Evolutionary conservation across 176 grass and related monocot genomes (phyloP), one percentile per base, ranked within the genome.

Genomic region (Rhynchospora pubera): DNA sequence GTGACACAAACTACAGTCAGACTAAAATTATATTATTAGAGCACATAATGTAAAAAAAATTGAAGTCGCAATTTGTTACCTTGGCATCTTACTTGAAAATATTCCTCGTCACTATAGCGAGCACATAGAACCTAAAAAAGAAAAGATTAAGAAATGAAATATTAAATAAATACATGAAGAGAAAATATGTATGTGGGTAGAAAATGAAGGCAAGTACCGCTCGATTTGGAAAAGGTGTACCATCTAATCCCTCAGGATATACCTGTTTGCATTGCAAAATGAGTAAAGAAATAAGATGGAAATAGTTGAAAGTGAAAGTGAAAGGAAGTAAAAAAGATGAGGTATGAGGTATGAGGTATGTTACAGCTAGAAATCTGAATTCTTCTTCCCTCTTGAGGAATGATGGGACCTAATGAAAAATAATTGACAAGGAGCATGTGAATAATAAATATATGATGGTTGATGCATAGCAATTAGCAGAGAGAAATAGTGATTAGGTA

Each of bases 311-410:
- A 80, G 62, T 44, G 81, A 79, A 84, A 51, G 23, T 28, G 26
- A 51, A 84, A 15, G 5, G 13, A 73, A 59, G 39, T 39, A 39
- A 39, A 47, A 26, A 56, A 63, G 5, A 83, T 28, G 1, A 28
- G 26, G n/a, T n/a, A n/a, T n/a, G n/a, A n/a, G n/a, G n/a, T n/a
- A n/a, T n/a, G n/a, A n/a, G n/a, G 28, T 2, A 66, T 87, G 90
- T 78, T 76, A 99, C 96, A 59, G 87, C 84, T 85, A 99, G 87
- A 84, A 95, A 99, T 79, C 89, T 93, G 78, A 99, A 99, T 53
- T 99, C 96, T 5, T 85, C 77, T 78, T 99, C 96, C 80, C 96
- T 93, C 87, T 99, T 88, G 6, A 99, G 90, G 79, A 99, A 99
- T 77, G 92, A 83, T 61, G 92, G 91, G 67, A 99, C 86, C 96